Evolutionary conservation across 1,284 basidiomycete genomes (phyloP), one percentile per base, ranked within the genome.

Genomic region (Apiotrichum akiyoshidainum): DNA sequence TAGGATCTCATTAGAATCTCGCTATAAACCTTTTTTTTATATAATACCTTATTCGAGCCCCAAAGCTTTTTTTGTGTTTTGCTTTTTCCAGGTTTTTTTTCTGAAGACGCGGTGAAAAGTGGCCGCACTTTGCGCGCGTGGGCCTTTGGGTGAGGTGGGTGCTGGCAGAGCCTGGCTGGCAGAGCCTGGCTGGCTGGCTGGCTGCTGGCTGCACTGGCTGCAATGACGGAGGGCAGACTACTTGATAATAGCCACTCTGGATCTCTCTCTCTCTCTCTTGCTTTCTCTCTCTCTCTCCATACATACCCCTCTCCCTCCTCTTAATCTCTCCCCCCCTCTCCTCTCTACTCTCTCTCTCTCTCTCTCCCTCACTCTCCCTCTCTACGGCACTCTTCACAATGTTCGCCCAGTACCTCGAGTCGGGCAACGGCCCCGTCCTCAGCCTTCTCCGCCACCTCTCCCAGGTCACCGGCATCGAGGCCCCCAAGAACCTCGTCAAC

Each of bases 361-460:
- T 9, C 39, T 21, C 40, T 41, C 17, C 5, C 17, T 41, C 7
- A 31, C 37, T 11, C n/a, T 40, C 13, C 31, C 8, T 34, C 17
- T 46, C 26, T 31, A 31, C 26, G 26, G 26, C 7, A 31, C 26
- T 31, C 26, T 31, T 31, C 33, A 46, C 17, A 16, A 56, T 45
- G 41, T 2, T 56, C 46, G 40, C 51, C 12, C 26, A 19, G 40
- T 34, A 26, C 52, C 51, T 59, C 57, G 44, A 53, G 60, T 67
- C 26, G 68, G 72, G 71, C 63, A 57, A 41, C 66, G 75, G 75
- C 31, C 73, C 73, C 13, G 22, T 75, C 57, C 70, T 74, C 65
- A 65, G 68, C 35, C 34, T 63, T 52, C 45, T 76, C 67, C 72
- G 68, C 53, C 41, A 58, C 26, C 58, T 63, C n/a, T 57, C 62